Evolutionary conservation across 108 stramenopile species (phyloP), one percentile per base, ranked within the genome.

Genomic region (Skeletonema potamos): DNA sequence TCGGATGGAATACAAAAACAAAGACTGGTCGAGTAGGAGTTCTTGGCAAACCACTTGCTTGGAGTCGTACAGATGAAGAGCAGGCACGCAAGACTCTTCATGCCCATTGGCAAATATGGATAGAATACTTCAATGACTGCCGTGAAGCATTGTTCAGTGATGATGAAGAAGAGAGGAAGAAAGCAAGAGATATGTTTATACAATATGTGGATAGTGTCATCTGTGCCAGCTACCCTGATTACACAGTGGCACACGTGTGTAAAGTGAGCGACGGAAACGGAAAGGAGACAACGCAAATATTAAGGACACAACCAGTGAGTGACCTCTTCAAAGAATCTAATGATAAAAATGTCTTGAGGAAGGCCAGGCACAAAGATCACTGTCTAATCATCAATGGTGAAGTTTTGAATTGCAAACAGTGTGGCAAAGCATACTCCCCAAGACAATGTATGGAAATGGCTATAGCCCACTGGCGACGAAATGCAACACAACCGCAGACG

Each of bases 81-180:
- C 64, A 64, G 48, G 6, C 44, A 1, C 13, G 41, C 1, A 37
- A 64, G 6, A 64, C 64, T 1, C 64, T 64, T 3, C 64, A 64
- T 11, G n/a, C 44, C 3, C 64, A 64, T 44, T 64, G 64, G 64
- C 41, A 44, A 12, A 1, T 64, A 29, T 64, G 64, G 64, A 15
- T 64, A 0, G 24, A 44, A 44, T 0, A 44, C 27, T 43, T 64
- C 10, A 29, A 64, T 17, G 9, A 51, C 27, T 13, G 3, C 0
- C 18, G 46, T 20, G 18, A 20, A 18, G 46, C 46, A 0, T 1
- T 48, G 20, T 48, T 48, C 20, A 17, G 20, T 48, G 20, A 20
- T 1, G 13, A 48, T 2, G 46, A 20, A 5, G 46, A 7, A 7
- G 34, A 20, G 13, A 1, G 18, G 13, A 1, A 22, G 1, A 20